phyloP scores from a whole-genome alignment of 2,329 filamentous ascomycete genomes.

The Delphinella strobiligena region DNA sequence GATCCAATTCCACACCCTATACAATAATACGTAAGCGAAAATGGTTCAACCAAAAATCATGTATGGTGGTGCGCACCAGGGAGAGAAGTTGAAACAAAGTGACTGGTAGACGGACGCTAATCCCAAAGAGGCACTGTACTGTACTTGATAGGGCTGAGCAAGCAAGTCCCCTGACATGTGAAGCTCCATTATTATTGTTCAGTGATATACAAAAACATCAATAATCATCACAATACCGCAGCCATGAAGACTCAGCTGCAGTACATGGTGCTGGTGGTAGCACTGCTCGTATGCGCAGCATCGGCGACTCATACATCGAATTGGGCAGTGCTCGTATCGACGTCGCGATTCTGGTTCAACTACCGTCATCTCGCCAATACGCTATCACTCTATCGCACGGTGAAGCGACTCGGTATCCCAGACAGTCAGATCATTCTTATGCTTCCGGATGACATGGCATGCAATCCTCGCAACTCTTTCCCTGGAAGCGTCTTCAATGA shows the following conservation, averaged over 20 bases:
- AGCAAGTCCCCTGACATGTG: no score
- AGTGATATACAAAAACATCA: no score
- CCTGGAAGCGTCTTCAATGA: conserved; percentile 98
- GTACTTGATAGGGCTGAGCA: no score
- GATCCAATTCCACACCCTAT: no score
- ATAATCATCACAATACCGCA: neutral
- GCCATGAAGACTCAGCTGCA: conserved; percentile 2
- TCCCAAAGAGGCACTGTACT: no score
- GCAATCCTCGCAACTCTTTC: conserved; percentile 96
- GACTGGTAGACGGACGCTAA: no score
- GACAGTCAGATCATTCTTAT: conserved; percentile 99
- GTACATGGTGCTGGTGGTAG: conserved; percentile 4
- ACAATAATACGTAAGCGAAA: no score
- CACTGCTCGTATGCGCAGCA: conserved; percentile 24
- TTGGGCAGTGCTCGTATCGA: conserved; percentile 98
- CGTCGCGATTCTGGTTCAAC: conserved; percentile 99
- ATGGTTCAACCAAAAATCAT: no score
- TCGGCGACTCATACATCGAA: conserved; percentile 83
- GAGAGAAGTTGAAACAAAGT: no score
- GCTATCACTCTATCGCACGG: conserved; percentile 90
- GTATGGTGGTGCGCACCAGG: no score
- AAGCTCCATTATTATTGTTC: no score
- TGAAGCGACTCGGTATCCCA: conserved; percentile 93
- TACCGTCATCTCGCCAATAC: conserved; percentile 98
- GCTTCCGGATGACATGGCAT: conserved; percentile 99